These are phyloP conservation scores for Hanseniaspora lindneri DNA, from an alignment of 805 yeast genomes.

Conservation along the genomic window DNA sequence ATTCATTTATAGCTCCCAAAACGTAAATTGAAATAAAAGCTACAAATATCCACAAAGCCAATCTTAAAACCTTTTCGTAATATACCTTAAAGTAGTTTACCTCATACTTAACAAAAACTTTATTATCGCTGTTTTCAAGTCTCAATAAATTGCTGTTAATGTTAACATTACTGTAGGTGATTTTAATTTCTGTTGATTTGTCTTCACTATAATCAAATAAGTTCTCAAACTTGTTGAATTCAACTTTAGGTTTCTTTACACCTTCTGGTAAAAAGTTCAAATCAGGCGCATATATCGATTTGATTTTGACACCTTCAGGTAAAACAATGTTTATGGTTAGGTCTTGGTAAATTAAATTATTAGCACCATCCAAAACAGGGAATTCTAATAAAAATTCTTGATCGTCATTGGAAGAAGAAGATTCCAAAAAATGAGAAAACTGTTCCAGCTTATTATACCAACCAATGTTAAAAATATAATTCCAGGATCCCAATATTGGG, in stretches of 20 bases:
- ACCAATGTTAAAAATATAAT: constrained; percentile 89
- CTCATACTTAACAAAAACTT: constrained; percentile 9
- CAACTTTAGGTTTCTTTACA: constrained; percentile 6
- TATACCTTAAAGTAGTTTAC: constrained; percentile 9
- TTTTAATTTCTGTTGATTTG: constrained; percentile 13
- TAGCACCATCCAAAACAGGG: constrained; percentile 64
- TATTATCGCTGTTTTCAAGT: constrained; percentile 11
- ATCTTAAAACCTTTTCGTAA: constrained; percentile 13
- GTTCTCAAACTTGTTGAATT: constrained; percentile 11
- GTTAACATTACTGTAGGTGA: constrained; percentile 3
- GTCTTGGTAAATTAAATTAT: constrained; percentile 53
- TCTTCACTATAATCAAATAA: constrained; percentile 14
- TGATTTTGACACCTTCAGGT: constrained; percentile 72
- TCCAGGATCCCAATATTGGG: constrained; percentile 96
- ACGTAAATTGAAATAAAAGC: constrained; percentile 9
- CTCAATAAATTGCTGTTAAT: constrained; percentile 11
- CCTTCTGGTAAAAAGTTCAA: constrained; percentile 21
- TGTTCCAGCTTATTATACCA: constrained; percentile 57
- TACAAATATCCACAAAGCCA: constrained; percentile 6
- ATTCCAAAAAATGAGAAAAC: constrained; percentile 35
- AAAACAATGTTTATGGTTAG: constrained; percentile 53
- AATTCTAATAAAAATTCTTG: constrained; percentile 43
- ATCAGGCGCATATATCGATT: constrained; percentile 45
- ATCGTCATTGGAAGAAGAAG: constrained; percentile 31
- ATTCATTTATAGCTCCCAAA: constrained; percentile 10